Evolutionary conservation across 2,329 filamentous ascomycete genomes (phyloP).

Genomic region (Helminthosporium solani): DNA sequence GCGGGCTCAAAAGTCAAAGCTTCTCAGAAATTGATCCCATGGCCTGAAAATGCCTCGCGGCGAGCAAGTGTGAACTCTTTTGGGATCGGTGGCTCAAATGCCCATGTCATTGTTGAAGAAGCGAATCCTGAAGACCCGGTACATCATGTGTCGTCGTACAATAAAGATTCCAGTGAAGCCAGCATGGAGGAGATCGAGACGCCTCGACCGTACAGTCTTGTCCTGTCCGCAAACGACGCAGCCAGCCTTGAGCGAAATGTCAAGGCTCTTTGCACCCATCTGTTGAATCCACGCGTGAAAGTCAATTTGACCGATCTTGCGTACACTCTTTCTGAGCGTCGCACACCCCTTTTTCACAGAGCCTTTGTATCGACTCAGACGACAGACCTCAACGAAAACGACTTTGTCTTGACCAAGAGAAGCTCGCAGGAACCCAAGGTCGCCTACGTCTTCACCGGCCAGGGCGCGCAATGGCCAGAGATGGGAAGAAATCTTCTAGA

Average conservation of each 20-base stretch:
- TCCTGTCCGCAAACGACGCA: constrained; percentile 12
- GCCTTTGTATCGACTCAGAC: too few species aligned
- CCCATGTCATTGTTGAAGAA: constrained; percentile 29
- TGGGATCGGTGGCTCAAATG: constrained; percentile 27
- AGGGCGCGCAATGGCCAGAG: too few species aligned
- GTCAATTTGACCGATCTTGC: constrained; percentile 15
- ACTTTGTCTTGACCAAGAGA: too few species aligned
- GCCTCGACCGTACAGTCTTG: not conserved
- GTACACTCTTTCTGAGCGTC: constrained; percentile 21
- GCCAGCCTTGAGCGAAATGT: not conserved
- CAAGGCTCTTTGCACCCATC: constrained; percentile 1
- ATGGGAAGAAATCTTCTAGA: too few species aligned
- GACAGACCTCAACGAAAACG: too few species aligned
- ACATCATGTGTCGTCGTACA: not conserved
- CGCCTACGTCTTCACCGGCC: too few species aligned
- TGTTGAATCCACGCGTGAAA: not conserved
- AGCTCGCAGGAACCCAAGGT: not conserved
- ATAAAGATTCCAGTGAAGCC: too few species aligned
- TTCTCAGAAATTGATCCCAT: constrained; percentile 14
- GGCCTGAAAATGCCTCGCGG: not conserved
- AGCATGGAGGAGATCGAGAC: constrained; percentile 7
- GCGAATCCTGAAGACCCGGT: too few species aligned
- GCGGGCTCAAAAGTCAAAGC: not conserved
- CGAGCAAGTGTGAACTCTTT: constrained; percentile 25
- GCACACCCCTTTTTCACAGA: constrained; percentile 10